Conservation (phyloP, 2,329 filamentous ascomycete genomes). For the Zymoseptoria tritici region DNA sequence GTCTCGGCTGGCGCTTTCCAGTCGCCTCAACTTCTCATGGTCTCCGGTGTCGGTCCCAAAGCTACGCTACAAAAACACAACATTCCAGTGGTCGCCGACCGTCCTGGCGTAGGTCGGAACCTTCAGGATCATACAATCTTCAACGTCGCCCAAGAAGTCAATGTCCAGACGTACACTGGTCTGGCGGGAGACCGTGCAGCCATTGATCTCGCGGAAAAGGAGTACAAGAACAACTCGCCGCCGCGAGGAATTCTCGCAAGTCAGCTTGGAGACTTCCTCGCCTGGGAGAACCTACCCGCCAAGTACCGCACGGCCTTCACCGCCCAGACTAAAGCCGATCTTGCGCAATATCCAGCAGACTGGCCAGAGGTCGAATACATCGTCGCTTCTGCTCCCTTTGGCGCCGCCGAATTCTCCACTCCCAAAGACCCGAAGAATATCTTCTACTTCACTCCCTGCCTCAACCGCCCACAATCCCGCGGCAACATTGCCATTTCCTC, state of each 20-base stretch:
- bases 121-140: constrained; percentile 54
- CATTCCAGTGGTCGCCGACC: constrained; percentile 48
- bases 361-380: constrained; percentile 13
- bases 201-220: constrained; percentile 1
- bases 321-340: constrained; percentile 1
- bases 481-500: constrained; percentile 30
- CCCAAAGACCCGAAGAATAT: not conserved
- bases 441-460: not conserved
- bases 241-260: constrained; percentile 8
- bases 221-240: constrained; percentile 3
- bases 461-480: constrained; percentile 23
- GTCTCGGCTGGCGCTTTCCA: not conserved
- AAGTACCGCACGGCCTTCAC: constrained; percentile 4
- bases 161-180: not conserved
- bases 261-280: constrained; percentile 5
- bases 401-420: not conserved
- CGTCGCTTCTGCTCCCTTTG: constrained; percentile 2
- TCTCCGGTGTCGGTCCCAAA: constrained; percentile 53
- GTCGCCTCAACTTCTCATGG: constrained; percentile 53
- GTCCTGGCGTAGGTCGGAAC: constrained; percentile 57
- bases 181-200: not conserved
- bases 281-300: constrained; percentile 11
- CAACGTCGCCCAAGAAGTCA: constrained; percentile 28
- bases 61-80: constrained; percentile 44
- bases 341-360: constrained; percentile 9